These are phyloP conservation scores for Leptomonas seymouri DNA, from an alignment of 208 protist genomes.

Conservation along the genomic window DNA sequence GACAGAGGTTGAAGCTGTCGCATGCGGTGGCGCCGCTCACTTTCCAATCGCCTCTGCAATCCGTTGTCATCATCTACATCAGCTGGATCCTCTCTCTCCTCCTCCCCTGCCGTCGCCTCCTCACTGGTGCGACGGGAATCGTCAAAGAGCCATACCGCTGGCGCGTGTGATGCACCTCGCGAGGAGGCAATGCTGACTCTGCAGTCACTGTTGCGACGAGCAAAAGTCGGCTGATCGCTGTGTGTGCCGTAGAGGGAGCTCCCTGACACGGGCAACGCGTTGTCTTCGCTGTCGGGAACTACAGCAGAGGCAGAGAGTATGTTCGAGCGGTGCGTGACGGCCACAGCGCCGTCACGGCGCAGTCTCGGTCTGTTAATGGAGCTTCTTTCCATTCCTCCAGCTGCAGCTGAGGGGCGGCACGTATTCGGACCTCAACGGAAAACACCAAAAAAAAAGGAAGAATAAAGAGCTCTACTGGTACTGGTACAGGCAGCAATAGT, in stretches of 20 bases:
- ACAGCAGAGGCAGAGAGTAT: not conserved
- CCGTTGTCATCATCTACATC: not conserved
- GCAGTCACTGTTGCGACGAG: not conserved
- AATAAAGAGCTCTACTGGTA: no score
- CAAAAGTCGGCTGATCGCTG: not conserved
- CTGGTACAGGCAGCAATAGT: no score
- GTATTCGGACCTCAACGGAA: not conserved
- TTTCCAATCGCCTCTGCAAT: not conserved
- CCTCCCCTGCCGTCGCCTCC: not conserved
- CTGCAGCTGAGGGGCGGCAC: not conserved
- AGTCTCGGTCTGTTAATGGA: not conserved
- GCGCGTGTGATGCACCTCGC: conserved; percentile 8
- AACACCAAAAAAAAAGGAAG: not conserved
- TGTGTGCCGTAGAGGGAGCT: not conserved
- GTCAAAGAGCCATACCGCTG: conserved; percentile 29
- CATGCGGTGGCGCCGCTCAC: conserved; percentile 6
- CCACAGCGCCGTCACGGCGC: not conserved
- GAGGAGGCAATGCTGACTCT: not conserved
- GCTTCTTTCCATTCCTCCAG: not conserved
- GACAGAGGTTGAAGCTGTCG: not conserved
- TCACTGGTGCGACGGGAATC: not conserved
- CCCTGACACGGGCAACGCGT: not conserved
- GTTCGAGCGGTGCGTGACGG: not conserved
- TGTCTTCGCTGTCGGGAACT: not conserved
- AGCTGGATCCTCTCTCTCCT: not conserved